Base-by-base conservation (phyloP, 495 filamentous ascomycete genomes). In the Hypoxylon fragiforme region DNA sequence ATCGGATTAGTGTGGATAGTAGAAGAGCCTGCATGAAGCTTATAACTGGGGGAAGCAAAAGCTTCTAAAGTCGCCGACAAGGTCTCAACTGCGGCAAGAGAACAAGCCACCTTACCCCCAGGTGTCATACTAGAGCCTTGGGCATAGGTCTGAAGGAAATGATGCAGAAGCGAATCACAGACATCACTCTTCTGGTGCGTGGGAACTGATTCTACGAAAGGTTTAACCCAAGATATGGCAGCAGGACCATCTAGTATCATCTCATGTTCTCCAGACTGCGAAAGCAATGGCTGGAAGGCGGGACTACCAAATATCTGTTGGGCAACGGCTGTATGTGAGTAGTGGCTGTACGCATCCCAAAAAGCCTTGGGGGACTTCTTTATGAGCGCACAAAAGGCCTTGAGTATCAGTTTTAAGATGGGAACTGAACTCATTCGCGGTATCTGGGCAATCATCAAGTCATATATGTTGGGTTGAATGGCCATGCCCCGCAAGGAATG, bases 271-370 rank as follows among this genome's bases (percentile, higher is more conserved):
- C 77, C 71, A n/a, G 81, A 80, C 36, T 77, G 67, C 53, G 77
- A 65, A 6, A 94, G 73, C 14, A 87, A 77, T 13, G 74, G 67
- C 34, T 81, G 77, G 54, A 90, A 86, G 26, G 84, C 82, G 13
- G 83, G 80, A 57, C 85, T 90, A 43, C 80, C 80, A 64, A 92
- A 86, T 38, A 94, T 81, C 43, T 87, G 81, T 54, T 95, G 89
- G 39, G 88, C 81, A 32, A 95, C 76, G 20, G 82, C 77, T 22
- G 84, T 81, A 5, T 89, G 85, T 1, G 87, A 86, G 37, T 91
- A 87, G 12, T 86, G 78, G 22, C 87, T 87, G 74, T 90, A 87
- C 1, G 90, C 88, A 55, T 86, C 85, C 91, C 91, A 96, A 60
- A 95, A 95, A 48, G 87, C 86, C 35, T 77, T 79, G 0, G 88